A percentile compares a stretch with the other conserved stretches of the same genome.
These are phyloP conservation scores for Populus ilicifolia DNA, from an alignment of 345 rosid genomes.

Conservation along the genomic window DNA sequence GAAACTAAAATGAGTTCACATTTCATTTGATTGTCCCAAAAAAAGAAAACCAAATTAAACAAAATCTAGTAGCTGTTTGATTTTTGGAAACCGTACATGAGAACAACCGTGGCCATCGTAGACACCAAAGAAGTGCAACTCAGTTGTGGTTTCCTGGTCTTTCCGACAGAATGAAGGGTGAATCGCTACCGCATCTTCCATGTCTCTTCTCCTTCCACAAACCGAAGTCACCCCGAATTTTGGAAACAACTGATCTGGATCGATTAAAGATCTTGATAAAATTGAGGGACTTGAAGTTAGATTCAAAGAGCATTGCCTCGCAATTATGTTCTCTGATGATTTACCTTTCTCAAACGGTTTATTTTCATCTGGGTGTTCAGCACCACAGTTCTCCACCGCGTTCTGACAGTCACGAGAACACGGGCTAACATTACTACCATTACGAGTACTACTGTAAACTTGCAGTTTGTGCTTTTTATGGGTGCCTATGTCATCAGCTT, in stretches of 20 bases:
- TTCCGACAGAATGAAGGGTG: constrained; percentile 44
- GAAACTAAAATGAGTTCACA: not conserved
- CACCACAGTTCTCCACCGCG: constrained; percentile 9
- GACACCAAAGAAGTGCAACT: constrained; percentile 65
- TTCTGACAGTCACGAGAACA: constrained; percentile 25
- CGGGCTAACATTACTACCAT: not conserved
- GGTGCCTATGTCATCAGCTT: not conserved
- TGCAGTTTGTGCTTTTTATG: constrained; percentile 43
- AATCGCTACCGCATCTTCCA: constrained; percentile 78
- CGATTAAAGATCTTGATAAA: not conserved
- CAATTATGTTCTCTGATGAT: not conserved
- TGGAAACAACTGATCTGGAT: constrained; percentile 21
- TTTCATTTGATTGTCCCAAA: not conserved
- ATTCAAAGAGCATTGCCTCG: constrained; percentile 3
- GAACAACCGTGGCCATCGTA: constrained; percentile 83
- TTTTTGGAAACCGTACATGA: constrained; percentile 37
- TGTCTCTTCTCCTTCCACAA: constrained; percentile 79
- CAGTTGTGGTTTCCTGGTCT: constrained; percentile 10
- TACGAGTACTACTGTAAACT: not conserved
- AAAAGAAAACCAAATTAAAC: not conserved
- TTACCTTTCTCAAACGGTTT: constrained; percentile 8
- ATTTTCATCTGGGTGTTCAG: not conserved
- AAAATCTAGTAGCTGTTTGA: not conserved
- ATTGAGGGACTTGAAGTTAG: not conserved
- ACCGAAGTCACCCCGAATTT: constrained; percentile 69